Evolutionary conservation across 768 basidiomycete genomes (phyloP).

Genomic region (Pleurotus giganteus): DNA sequence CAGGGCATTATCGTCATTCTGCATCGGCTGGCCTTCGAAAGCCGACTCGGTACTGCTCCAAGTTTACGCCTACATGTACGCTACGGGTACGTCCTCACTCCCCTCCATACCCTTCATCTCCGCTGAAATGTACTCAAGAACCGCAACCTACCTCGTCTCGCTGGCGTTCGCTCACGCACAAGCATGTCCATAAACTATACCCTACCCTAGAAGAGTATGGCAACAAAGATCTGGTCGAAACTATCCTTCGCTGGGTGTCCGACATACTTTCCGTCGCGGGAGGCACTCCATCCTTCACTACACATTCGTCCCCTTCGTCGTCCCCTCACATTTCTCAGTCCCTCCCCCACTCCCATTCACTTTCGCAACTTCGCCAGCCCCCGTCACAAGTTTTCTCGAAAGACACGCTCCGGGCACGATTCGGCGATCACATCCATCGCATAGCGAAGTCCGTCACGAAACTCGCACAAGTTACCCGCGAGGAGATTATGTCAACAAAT

Average conservation of each 20-base stretch:
- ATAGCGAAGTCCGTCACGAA: conserved; percentile 64
- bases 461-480: conserved; percentile 61
- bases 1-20: conserved; percentile 67
- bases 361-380: background rate
- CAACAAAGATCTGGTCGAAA: conserved; percentile 69
- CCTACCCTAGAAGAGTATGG: conserved; percentile 66
- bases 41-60: conserved; percentile 63
- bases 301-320: conserved; percentile 29
- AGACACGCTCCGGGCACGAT: conserved; percentile 44
- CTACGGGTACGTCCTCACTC: conserved; percentile 39
- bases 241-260: conserved; percentile 69
- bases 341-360: conserved; percentile 2
- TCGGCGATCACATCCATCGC: conserved; percentile 59
- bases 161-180: conserved; percentile 74
- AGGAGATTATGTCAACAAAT: conserved; percentile 76
- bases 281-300: conserved; percentile 41
- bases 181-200: conserved; percentile 64
- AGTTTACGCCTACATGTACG: conserved; percentile 58
- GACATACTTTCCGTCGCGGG: conserved; percentile 68
- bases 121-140: conserved; percentile 36
- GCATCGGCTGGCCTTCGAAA: conserved; percentile 71
- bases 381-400: conserved; percentile 4
- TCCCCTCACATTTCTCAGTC: conserved; percentile 21
- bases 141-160: conserved; percentile 76
- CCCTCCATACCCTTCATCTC: background rate